Evolutionary conservation across 495 filamentous ascomycete genomes (phyloP).

Genomic region (Apiosordaria backusii): DNA sequence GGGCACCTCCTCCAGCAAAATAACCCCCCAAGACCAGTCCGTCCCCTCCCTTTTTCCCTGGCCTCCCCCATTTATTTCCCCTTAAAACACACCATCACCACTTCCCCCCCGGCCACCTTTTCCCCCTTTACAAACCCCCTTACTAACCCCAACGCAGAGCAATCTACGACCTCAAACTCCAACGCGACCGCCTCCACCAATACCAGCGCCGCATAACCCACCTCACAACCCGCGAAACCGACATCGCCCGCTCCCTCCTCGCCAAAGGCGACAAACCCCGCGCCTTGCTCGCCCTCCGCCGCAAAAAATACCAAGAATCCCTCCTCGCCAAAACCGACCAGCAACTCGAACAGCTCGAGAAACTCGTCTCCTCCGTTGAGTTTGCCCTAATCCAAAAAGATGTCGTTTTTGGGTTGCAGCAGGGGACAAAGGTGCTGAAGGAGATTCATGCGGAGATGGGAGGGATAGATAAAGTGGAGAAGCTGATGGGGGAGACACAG

Average conservation of each 20-base stretch:
- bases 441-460: slow-evolving; percentile 97
- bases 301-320: slow-evolving; percentile 95
- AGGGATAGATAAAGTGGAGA: slow-evolving; percentile 86
- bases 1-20: slow-evolving; percentile 43
- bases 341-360: slow-evolving; percentile 84
- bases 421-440: slow-evolving; percentile 83
- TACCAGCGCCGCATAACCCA: slow-evolving; percentile 85
- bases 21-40: slow-evolving; percentile 49
- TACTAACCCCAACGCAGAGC: slow-evolving; percentile 44
- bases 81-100: not conserved
- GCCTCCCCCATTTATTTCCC: not conserved
- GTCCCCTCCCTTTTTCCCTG: not conserved
- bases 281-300: slow-evolving; percentile 83
- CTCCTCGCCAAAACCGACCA: slow-evolving; percentile 85
- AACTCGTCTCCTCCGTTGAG: slow-evolving; percentile 78
- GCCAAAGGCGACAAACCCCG: slow-evolving; percentile 67
- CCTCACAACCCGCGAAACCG: slow-evolving; percentile 78
- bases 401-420: slow-evolving; percentile 85
- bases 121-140: not conserved
- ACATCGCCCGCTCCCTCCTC: slow-evolving; percentile 78
- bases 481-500: slow-evolving; percentile 84
- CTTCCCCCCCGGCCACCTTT: slow-evolving; percentile 2
- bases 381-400: slow-evolving; percentile 95
- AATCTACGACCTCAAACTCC: slow-evolving; percentile 94
- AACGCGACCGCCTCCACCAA: slow-evolving; percentile 92